A percentile compares a stretch with the other conserved stretches of the same genome.
These are phyloP conservation scores for Peniophora sp. DNA, from an alignment of 1,284 basidiomycete genomes.

Conservation along the genomic window DNA sequence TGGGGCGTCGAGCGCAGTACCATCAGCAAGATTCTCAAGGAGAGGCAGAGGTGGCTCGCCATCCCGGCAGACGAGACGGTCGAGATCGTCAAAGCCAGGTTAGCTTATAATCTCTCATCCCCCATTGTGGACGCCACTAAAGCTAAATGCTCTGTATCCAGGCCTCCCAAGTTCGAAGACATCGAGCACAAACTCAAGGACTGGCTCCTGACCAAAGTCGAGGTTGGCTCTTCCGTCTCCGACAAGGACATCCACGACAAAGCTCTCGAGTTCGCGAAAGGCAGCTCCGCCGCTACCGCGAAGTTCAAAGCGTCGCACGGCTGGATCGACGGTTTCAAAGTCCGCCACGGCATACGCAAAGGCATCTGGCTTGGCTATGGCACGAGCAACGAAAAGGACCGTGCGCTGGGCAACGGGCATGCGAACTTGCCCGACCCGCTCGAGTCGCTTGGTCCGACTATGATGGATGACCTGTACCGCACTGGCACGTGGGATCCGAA, in stretches of 20 bases:
- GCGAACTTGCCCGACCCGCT: background rate
- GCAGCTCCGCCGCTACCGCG: slow-evolving; percentile 51
- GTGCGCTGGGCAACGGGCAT: slow-evolving; percentile 15
- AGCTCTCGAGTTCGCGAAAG: slow-evolving; percentile 61
- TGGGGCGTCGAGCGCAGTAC: slow-evolving; percentile 86
- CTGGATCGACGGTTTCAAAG: slow-evolving; percentile 90
- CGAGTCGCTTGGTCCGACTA: too few species aligned
- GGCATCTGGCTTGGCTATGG: slow-evolving; percentile 48
- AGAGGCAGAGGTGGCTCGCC: slow-evolving; percentile 76
- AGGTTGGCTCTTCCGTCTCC: slow-evolving; percentile 45
- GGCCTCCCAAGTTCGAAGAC: slow-evolving; percentile 71
- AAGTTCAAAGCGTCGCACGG: slow-evolving; percentile 86
- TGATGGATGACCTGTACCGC: too few species aligned
- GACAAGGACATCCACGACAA: slow-evolving; percentile 67
- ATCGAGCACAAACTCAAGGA: slow-evolving; percentile 59
- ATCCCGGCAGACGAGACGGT: slow-evolving; percentile 50
- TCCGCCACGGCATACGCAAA: slow-evolving; percentile 64
- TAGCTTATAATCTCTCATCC: slow-evolving; percentile 11
- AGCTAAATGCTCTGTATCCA: slow-evolving; percentile 19
- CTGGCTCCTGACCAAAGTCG: slow-evolving; percentile 51
- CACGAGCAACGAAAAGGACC: slow-evolving; percentile 20
- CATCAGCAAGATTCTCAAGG: slow-evolving; percentile 88
- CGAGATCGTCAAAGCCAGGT: slow-evolving; percentile 62
- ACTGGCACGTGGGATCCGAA: too few species aligned
- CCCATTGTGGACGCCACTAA: background rate